Conservation (phyloP, 208 protist genomes). For the Trypanosoma avium region DNA sequence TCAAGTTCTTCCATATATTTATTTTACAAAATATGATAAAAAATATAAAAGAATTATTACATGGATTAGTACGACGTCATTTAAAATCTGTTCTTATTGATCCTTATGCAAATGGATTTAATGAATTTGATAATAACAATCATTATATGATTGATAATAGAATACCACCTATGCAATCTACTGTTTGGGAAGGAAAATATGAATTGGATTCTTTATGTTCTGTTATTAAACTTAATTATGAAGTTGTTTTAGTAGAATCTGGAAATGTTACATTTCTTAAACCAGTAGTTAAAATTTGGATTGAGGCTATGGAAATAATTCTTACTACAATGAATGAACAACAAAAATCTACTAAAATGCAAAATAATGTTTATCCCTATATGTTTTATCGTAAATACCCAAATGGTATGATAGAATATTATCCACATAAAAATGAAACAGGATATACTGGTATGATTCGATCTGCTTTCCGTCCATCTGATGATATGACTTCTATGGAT, state of each 20-base stretch:
- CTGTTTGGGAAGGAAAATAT: neutral
- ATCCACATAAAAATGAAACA: neutral
- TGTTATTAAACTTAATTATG: neutral
- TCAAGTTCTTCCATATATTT: neutral
- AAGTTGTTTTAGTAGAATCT: neutral
- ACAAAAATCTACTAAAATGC: neutral
- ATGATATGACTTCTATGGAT: neutral
- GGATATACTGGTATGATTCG: neutral
- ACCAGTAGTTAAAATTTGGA: neutral
- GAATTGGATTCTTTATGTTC: neutral
- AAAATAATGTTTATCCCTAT: neutral
- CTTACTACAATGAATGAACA: neutral
- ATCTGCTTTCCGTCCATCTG: neutral
- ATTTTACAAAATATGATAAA: neutral
- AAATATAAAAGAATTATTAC: neutral
- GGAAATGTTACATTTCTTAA: neutral
- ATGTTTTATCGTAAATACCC: neutral
- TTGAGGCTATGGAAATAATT: neutral
- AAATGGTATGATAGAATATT: neutral
- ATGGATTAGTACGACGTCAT: neutral
- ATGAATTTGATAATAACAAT: neutral
- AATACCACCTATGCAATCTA: neutral
- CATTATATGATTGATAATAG: neutral
- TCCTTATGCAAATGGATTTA: neutral
- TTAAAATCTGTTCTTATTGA: neutral